A percentile compares a stretch with the other conserved stretches of the same genome.
These are phyloP conservation scores for Capronia epimyces DNA, from an alignment of 2,329 filamentous ascomycete genomes.

Conservation along the genomic window DNA sequence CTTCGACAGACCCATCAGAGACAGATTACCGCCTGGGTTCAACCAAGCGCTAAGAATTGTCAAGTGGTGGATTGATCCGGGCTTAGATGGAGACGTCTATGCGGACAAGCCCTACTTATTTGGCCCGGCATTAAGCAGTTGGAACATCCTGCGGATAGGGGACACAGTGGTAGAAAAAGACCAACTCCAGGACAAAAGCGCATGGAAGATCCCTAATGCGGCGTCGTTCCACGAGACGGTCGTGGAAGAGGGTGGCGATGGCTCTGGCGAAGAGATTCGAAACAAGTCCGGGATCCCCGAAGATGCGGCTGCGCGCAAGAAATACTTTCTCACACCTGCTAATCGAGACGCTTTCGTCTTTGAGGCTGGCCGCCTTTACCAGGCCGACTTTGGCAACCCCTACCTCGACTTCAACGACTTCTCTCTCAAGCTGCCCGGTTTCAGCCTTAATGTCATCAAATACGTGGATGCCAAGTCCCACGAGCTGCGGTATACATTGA, in stretches of 20 bases:
- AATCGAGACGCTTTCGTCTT: slow-evolving; percentile 56
- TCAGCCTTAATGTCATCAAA: slow-evolving; percentile 35
- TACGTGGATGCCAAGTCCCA: slow-evolving; percentile 64
- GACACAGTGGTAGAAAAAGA: slow-evolving; percentile 23
- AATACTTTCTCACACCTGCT: slow-evolving; percentile 54
- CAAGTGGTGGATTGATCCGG: slow-evolving; percentile 85
- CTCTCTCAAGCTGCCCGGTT: slow-evolving; percentile 37
- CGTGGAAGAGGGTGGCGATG: slow-evolving; percentile 63
- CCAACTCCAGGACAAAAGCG: slow-evolving; percentile 17
- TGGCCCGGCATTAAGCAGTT: slow-evolving; percentile 71
- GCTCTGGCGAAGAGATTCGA: slow-evolving; percentile 48
- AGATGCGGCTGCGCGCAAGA: slow-evolving; percentile 52
- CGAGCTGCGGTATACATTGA: slow-evolving; percentile 84
- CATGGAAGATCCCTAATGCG: slow-evolving; percentile 26
- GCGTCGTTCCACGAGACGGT: slow-evolving; percentile 48
- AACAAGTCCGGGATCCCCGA: slow-evolving; percentile 48
- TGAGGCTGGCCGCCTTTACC: slow-evolving; percentile 57
- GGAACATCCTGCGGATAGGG: slow-evolving; percentile 65
- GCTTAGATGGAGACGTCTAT: slow-evolving; percentile 82
- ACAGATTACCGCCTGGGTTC: slow-evolving; percentile 80
- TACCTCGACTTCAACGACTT: slow-evolving; percentile 76
- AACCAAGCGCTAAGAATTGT: slow-evolving; percentile 77
- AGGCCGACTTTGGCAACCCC: slow-evolving; percentile 78
- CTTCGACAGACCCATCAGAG: slow-evolving; percentile 84
- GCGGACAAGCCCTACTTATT: slow-evolving; percentile 82